These are phyloP conservation scores for Selenicereus undatus DNA, from an alignment of 148 eudicot species.

Conservation along the genomic window DNA sequence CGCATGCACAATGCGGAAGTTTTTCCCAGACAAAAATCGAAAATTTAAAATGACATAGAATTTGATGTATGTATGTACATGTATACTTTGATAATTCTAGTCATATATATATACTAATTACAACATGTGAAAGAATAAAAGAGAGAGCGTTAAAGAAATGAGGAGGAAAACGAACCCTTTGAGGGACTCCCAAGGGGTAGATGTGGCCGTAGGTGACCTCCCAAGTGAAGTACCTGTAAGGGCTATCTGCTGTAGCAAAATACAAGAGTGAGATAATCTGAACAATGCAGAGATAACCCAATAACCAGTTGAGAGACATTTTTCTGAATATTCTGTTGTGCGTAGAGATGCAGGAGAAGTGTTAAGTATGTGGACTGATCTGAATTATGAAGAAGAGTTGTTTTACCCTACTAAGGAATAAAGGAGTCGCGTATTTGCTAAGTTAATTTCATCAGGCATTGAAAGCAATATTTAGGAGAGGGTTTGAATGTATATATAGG, in stretches of 20 bases:
- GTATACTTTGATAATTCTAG: too few species aligned
- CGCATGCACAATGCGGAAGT: not conserved
- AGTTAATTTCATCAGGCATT: too few species aligned
- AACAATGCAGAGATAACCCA: constrained; percentile 11
- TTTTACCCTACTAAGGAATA: too few species aligned
- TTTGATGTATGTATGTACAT: not conserved
- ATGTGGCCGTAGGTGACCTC: constrained; percentile 48
- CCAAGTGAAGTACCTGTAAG: constrained; percentile 41
- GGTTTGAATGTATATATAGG: not conserved
- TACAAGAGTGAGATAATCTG: constrained; percentile 12
- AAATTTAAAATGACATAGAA: not conserved
- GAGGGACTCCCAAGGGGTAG: constrained; percentile 45
- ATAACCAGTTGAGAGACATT: constrained; percentile 3
- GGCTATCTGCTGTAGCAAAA: constrained; percentile 23
- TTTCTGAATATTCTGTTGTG: not conserved
- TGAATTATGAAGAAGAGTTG: not conserved
- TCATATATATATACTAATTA: too few species aligned
- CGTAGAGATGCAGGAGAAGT: too few species aligned
- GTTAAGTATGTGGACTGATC: not conserved
- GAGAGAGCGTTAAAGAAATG: not conserved
- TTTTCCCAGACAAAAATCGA: too few species aligned
- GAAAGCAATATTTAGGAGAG: not conserved
- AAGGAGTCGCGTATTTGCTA: not conserved
- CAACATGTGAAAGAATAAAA: not conserved
- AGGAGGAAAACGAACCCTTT: constrained; percentile 27